Base-by-base conservation (phyloP, 495 filamentous ascomycete species). In the Pyrenula massariospora region DNA sequence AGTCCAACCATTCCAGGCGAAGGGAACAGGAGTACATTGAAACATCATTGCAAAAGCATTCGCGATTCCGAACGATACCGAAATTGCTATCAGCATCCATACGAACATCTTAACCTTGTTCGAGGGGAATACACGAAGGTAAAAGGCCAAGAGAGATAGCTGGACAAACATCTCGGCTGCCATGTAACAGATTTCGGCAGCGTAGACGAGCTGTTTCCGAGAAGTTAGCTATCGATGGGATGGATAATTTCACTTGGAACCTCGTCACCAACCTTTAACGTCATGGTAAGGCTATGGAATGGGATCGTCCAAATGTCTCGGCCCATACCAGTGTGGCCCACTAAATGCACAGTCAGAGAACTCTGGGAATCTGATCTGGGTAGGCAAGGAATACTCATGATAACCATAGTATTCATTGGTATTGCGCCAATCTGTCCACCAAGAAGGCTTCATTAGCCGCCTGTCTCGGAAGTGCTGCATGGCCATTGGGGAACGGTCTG, bases 241-340 rank as follows among this genome's bases (percentile, higher is more conserved):
- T 49, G 48, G 1, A 10, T 25, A 22, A n/a, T n/a, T n/a, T n/a
- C n/a, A 19, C 10, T 12, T 36, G 10, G 5, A n/a, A n/a, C n/a
- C n/a, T n/a, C n/a, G n/a, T n/a, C n/a, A 61, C 66, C 55, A 1
- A 71, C 68, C 49, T 69, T 66, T 15, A 71, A 66, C 54, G 69
- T 63, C 12, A 57, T 54, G 3, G 72, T 76, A 52, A 79, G 68
- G 48, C 77, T 67, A 19, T 73, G 60, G 24, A 70, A 70, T 1
- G 72, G 67, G 20, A 79, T 60, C 11, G 69, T 66, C 74, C 74
- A 79, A 25, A 77, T 71, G 56, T 79, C 73, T 36, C 58, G 67
- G 0, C 76, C 72, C 10, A 74, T 59, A 10, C 77, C 76, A 36
- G 63, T 53, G 21, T 69, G 53, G n/a, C 68, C 68, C 61, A 71